These are phyloP conservation scores for Aquilaria malaccensis DNA, from an alignment of 345 rosid species.

Conservation along the genomic window DNA sequence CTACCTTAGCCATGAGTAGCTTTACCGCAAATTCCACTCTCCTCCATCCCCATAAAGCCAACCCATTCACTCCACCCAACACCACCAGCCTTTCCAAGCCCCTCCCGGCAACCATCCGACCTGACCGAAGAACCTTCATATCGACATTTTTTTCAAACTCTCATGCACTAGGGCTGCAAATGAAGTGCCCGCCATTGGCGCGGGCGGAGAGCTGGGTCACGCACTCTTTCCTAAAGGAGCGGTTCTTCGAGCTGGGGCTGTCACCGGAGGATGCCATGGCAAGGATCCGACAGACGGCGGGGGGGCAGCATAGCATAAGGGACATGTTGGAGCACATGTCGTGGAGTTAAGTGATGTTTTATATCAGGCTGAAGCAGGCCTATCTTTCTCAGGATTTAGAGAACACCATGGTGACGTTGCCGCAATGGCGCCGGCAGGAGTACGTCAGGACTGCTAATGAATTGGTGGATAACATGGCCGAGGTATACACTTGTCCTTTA, in stretches of 20 bases:
- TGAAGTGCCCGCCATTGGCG: slow-evolving; percentile 20
- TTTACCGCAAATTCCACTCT: too few relatives aligned
- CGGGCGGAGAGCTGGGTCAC: slow-evolving; percentile 70
- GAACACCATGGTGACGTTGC: slow-evolving; percentile 54
- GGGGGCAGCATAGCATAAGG: slow-evolving; percentile 66
- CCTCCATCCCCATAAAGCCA: too few relatives aligned
- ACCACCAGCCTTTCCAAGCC: too few relatives aligned
- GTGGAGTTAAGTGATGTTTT: slow-evolving; percentile 84
- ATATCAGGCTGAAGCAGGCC: slow-evolving; percentile 59
- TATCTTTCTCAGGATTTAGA: slow-evolving; percentile 80
- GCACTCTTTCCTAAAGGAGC: slow-evolving; percentile 56
- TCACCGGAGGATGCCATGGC: slow-evolving; percentile 81
- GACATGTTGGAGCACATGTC: slow-evolving; percentile 89
- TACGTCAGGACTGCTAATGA: slow-evolving; percentile 70
- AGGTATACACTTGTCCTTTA: slow-evolving; percentile 30
- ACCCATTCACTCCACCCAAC: too few relatives aligned
- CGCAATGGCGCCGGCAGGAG: slow-evolving; percentile 41
- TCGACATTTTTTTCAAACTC: slow-evolving; percentile 25
- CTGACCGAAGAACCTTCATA: slow-evolving; percentile 34
- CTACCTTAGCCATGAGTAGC: too few relatives aligned
- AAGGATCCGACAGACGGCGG: slow-evolving; percentile 83
- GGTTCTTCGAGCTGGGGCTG: slow-evolving; percentile 57
- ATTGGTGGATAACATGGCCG: slow-evolving; percentile 63
- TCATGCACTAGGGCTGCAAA: slow-evolving; percentile 20
- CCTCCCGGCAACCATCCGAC: too few relatives aligned